These are phyloP conservation scores for Kwoniella bestiolae DNA, from an alignment of 768 basidiomycete genomes.

Conservation along the genomic window DNA sequence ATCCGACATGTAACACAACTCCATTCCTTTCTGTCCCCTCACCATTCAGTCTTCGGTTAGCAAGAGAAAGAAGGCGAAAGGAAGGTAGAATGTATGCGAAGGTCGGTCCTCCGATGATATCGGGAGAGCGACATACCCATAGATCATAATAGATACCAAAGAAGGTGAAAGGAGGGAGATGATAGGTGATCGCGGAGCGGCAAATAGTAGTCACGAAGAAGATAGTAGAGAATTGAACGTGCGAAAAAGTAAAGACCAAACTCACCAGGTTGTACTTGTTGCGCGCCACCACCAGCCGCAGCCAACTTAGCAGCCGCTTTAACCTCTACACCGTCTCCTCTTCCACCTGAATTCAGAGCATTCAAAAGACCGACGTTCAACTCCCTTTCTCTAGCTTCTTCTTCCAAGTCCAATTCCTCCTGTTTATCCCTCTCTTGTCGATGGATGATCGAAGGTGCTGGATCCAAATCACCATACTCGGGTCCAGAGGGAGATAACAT, in stretches of 20 bases:
- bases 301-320: not conserved
- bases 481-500: conserved; percentile 43
- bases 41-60: not conserved
- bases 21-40: not conserved
- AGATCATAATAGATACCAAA: not conserved
- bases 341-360: conserved; percentile 10
- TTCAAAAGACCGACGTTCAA: conserved; percentile 17
- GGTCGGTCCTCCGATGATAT: not conserved
- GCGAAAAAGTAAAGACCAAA: not conserved
- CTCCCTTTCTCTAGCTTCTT: conserved; percentile 42
- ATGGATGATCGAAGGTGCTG: conserved; percentile 28
- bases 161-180: not conserved
- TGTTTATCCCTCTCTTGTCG: conserved; percentile 42
- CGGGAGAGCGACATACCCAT: not conserved
- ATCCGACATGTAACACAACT: not conserved
- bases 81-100: not conserved
- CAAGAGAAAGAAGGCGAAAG: not conserved
- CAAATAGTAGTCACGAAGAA: too few species aligned
- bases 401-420: conserved; percentile 47
- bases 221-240: not conserved
- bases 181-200: not conserved
- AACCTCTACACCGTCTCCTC: conserved; percentile 6
- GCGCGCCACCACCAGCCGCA: not conserved
- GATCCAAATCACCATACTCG: conserved; percentile 36
- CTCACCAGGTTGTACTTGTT: conserved; percentile 15